Evolutionary conservation across 495 filamentous ascomycete genomes (phyloP).

Genomic region (Xylaria scruposa): DNA sequence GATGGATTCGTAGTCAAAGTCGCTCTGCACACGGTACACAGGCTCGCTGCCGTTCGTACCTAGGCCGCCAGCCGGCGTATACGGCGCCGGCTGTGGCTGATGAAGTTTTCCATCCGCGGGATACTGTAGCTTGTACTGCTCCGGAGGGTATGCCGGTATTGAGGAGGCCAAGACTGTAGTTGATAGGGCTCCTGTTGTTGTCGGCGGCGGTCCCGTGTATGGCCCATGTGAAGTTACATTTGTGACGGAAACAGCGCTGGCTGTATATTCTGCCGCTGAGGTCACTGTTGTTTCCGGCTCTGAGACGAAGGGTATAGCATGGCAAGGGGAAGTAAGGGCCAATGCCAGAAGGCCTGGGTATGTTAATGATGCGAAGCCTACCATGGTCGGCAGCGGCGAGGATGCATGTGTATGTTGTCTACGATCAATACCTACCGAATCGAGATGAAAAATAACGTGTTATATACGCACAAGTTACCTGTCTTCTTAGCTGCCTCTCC

Average conservation of each 20-base stretch:
- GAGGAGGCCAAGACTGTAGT: slow-evolving; percentile 55
- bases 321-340: slow-evolving; percentile 27
- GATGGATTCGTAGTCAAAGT: slow-evolving; percentile 79
- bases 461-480: slow-evolving; percentile 3
- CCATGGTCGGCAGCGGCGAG: slow-evolving; percentile 28
- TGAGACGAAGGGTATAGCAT: slow-evolving; percentile 46
- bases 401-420: not conserved
- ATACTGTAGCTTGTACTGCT: slow-evolving; percentile 64
- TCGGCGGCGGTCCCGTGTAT: slow-evolving; percentile 63
- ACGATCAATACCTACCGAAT: not conserved
- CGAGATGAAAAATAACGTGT: not conserved
- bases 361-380: slow-evolving; percentile 25
- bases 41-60: slow-evolving; percentile 81
- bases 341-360: slow-evolving; percentile 35
- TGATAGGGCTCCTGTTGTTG: slow-evolving; percentile 63
- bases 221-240: slow-evolving; percentile 60
- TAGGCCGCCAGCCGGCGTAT: slow-evolving; percentile 74
- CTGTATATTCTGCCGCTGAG: slow-evolving; percentile 33
- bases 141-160: slow-evolving; percentile 55
- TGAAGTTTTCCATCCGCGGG: slow-evolving; percentile 73
- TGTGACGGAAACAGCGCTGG: slow-evolving; percentile 38
- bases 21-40: slow-evolving; percentile 72
- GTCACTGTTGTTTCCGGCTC: slow-evolving; percentile 45
- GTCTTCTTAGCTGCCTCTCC: not conserved
- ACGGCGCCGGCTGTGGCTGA: slow-evolving; percentile 71